Evolutionary conservation across 805 yeast genomes (phyloP).

Genomic region (Crinitomyces ghanaensis): DNA sequence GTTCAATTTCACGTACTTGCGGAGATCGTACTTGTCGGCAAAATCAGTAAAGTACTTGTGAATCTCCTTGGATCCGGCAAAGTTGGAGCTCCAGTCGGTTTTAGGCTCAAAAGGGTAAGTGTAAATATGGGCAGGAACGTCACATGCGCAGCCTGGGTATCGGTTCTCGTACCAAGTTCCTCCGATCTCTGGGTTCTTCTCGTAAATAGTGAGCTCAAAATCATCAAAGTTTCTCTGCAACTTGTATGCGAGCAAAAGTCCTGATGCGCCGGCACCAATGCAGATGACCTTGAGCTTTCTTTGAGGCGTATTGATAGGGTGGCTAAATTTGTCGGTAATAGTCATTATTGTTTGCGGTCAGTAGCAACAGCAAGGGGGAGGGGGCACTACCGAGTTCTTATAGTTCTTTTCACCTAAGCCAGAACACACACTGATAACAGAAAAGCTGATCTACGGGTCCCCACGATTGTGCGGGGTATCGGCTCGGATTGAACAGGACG

Average conservation of each 20-base stretch:
- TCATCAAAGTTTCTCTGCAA: constrained; percentile 15
- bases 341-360: no score
- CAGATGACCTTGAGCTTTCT: constrained; percentile 13
- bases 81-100: constrained; percentile 19
- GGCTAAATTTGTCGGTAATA: no score
- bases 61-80: constrained; percentile 19
- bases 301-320: no score
- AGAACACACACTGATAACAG: no score
- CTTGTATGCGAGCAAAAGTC: constrained; percentile 15
- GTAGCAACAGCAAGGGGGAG: no score
- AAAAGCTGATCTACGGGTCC: no score
- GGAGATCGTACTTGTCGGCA: constrained; percentile 18
- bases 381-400: no score
- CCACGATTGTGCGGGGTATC: no score
- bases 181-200: constrained; percentile 21
- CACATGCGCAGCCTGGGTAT: constrained; percentile 20
- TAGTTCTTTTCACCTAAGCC: no score
- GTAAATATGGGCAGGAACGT: constrained; percentile 21
- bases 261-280: constrained; percentile 22
- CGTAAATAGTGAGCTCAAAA: constrained; percentile 18
- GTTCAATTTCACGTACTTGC: constrained; percentile 12
- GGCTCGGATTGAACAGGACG: no score
- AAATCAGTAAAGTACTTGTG: constrained; percentile 15
- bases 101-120: constrained; percentile 21
- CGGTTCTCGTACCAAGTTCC: constrained; percentile 21